A percentile compares a stretch with the other conserved stretches of the same genome.
These are phyloP conservation scores for Gigaspora rosea DNA, from an alignment of 192 early-diverging fungal genomes.

Conservation along the genomic window DNA sequence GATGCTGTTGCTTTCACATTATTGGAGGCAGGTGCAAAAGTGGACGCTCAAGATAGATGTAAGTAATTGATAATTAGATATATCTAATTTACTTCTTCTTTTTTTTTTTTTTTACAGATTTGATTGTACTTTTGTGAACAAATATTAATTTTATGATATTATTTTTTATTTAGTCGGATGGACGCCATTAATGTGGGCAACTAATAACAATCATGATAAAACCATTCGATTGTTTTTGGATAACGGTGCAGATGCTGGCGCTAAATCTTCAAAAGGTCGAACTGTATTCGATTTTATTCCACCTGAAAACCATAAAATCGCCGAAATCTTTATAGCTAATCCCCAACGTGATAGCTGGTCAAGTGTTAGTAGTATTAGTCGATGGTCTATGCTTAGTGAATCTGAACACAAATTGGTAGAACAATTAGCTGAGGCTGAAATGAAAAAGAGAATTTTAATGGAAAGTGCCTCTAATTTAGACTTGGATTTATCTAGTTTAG, in stretches of 20 bases:
- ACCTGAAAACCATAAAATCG: constrained; percentile 54
- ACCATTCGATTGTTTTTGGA: constrained; percentile 76
- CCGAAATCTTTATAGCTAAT: constrained; percentile 50
- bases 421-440: constrained; percentile 45
- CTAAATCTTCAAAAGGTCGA: constrained; percentile 69
- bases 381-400: constrained; percentile 37
- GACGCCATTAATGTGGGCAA: constrained; percentile 92
- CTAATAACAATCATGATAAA: constrained; percentile 75
- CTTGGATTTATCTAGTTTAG: constrained; percentile 47
- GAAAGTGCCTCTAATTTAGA: constrained; percentile 49
- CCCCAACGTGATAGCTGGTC: constrained; percentile 46
- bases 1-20: constrained; percentile 68
- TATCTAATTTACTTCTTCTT: background rate
- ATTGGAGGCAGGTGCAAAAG: constrained; percentile 69
- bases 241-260: constrained; percentile 70
- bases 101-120: background rate
- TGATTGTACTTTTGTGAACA: background rate
- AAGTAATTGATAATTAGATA: constrained; percentile 40
- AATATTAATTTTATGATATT: background rate
- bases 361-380: constrained; percentile 38
- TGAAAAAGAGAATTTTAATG: constrained; percentile 46
- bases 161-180: constrained; percentile 64
- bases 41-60: constrained; percentile 81
- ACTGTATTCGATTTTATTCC: constrained; percentile 75
- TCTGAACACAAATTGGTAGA: constrained; percentile 44